Conservation (phyloP, 306 rosid genomes). For the Gynostemma pentaphyllum region DNA sequence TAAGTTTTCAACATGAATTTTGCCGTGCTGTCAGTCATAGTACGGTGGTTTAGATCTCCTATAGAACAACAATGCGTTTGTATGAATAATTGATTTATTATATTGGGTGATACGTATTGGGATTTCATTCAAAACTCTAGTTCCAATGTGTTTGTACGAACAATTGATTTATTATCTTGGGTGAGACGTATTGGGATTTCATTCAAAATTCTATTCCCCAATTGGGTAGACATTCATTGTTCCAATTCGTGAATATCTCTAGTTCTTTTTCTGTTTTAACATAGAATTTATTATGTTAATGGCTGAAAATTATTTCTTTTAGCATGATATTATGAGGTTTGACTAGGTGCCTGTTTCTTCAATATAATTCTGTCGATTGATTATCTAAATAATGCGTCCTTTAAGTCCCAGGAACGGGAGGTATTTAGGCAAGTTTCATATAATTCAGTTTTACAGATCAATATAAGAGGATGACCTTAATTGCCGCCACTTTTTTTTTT, state of each 20-base stretch:
- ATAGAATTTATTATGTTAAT: background rate
- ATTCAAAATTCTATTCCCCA: background rate
- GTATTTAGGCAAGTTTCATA: background rate
- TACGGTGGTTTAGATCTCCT: background rate
- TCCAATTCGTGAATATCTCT: too few relatives aligned
- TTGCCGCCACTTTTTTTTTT: background rate
- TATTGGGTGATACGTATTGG: background rate
- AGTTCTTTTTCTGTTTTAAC: background rate
- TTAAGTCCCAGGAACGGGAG: background rate
- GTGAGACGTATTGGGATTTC: background rate
- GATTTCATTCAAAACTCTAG: background rate
- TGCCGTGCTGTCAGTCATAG: background rate
- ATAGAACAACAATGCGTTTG: background rate
- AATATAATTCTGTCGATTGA: background rate
- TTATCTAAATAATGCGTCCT: background rate
- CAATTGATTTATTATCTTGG: too few relatives aligned
- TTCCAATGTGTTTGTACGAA: background rate
- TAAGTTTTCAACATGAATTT: background rate
- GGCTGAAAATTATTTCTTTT: background rate
- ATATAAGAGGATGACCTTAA: too few relatives aligned
- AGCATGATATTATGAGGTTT: background rate
- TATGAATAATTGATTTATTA: too few relatives aligned
- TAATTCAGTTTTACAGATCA: too few relatives aligned
- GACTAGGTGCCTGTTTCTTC: background rate
- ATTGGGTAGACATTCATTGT: too few relatives aligned